A percentile compares a stretch with the other conserved stretches of the same genome.
Conservation (phyloP, 345 rosid genomes). For the Eucalyptus sideroxylon region DNA sequence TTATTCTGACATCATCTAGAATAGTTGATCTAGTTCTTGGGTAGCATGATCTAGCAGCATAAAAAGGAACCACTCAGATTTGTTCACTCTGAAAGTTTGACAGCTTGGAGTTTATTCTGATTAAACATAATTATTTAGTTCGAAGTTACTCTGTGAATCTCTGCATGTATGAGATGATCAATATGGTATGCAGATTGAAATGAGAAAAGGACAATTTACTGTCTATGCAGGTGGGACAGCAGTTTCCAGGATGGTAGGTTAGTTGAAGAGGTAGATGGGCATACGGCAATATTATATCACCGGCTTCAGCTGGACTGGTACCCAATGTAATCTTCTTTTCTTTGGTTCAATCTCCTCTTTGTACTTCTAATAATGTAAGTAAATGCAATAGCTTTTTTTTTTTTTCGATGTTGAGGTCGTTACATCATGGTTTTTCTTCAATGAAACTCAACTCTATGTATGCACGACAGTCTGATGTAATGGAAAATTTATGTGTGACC, state of each 20-base stretch:
- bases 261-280: constrained; percentile 99
- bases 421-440: background rate
- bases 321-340: constrained; percentile 47
- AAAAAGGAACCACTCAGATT: background rate
- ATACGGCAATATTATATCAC: constrained; percentile 96
- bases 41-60: background rate
- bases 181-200: background rate
- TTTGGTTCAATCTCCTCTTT: background rate
- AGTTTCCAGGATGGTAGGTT: constrained; percentile 90
- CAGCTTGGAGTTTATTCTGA: background rate
- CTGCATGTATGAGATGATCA: background rate
- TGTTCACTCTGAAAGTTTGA: background rate
- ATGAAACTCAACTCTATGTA: background rate
- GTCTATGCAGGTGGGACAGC: constrained; percentile 88
- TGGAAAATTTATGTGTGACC: background rate
- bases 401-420: background rate
- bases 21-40: background rate
- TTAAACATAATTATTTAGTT: background rate
- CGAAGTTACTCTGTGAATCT: background rate
- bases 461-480: background rate
- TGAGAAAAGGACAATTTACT: background rate
- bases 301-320: constrained; percentile 97
- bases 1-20: background rate
- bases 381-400: background rate
- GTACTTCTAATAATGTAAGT: background rate